phyloP scores from a whole-genome alignment of 2,329 filamentous ascomycete species.

The Helicocarpus griseus region DNA sequence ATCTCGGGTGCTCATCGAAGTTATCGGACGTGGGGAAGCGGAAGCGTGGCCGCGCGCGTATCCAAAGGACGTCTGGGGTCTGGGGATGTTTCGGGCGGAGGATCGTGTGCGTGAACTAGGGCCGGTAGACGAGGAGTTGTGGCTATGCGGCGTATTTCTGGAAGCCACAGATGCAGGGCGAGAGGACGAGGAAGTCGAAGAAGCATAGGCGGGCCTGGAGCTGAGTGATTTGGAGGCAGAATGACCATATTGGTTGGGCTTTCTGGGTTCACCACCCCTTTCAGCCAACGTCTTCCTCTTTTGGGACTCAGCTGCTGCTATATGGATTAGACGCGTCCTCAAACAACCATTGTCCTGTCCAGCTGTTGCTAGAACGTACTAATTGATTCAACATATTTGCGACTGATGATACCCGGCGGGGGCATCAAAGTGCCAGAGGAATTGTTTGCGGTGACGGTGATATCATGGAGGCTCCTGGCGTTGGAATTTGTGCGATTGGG shows the following conservation, averaged over 20 bases:
- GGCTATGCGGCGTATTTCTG: constrained; percentile 36
- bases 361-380: constrained; percentile 24
- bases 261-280: constrained; percentile 44
- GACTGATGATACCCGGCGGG: constrained; percentile 31
- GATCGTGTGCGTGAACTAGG: constrained; percentile 41
- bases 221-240: constrained; percentile 33
- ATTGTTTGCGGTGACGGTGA: constrained; percentile 46
- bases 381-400: constrained; percentile 44
- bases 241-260: constrained; percentile 32
- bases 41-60: constrained; percentile 41
- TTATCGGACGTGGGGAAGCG: constrained; percentile 31
- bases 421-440: constrained; percentile 38
- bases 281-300: constrained; percentile 54
- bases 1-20: constrained; percentile 33
- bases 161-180: constrained; percentile 34
- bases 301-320: constrained; percentile 39
- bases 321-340: neutral
- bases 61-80: constrained; percentile 45
- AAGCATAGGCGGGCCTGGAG: constrained; percentile 18
- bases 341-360: constrained; percentile 1
- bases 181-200: constrained; percentile 29
- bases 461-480: constrained; percentile 35
- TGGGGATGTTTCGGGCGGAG: constrained; percentile 26
- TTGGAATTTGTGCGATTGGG: constrained; percentile 15
- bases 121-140: constrained; percentile 50